Conservation (phyloP, 495 filamentous ascomycete species). For the Sporormia fimetaria region DNA sequence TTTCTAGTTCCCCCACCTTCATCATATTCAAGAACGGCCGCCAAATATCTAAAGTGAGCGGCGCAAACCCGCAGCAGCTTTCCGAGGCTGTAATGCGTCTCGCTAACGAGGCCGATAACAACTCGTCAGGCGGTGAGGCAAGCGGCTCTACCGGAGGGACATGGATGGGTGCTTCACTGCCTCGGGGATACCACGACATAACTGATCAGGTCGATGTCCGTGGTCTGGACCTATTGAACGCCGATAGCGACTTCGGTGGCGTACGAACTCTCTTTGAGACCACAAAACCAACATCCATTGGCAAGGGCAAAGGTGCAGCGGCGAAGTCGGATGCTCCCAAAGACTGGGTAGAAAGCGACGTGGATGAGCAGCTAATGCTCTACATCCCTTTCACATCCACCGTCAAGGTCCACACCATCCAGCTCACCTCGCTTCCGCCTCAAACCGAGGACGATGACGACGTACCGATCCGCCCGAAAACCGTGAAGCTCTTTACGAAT, state of each 20-base stretch:
- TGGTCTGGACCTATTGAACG: slow-evolving; percentile 78
- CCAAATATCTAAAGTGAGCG: slow-evolving; percentile 55
- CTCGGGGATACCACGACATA: slow-evolving; percentile 73
- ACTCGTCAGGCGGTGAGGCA: slow-evolving; percentile 32
- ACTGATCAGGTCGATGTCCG: slow-evolving; percentile 67
- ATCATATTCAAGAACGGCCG: slow-evolving; percentile 73
- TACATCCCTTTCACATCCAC: slow-evolving; percentile 83
- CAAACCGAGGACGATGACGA: slow-evolving; percentile 48
- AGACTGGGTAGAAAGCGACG: slow-evolving; percentile 98
- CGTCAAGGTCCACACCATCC: slow-evolving; percentile 79
- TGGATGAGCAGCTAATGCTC: slow-evolving; percentile 95
- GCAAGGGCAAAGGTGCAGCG: slow-evolving; percentile 41
- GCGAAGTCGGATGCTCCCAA: slow-evolving; percentile 34
- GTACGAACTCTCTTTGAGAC: slow-evolving; percentile 62
- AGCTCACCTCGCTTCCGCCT: slow-evolving; percentile 74
- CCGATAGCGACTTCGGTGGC: slow-evolving; percentile 55
- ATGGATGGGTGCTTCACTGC: slow-evolving; percentile 66
- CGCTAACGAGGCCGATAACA: slow-evolving; percentile 50
- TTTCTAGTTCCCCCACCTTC: slow-evolving; percentile 63
- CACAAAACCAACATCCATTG: slow-evolving; percentile 47
- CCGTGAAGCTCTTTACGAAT: slow-evolving; percentile 74
- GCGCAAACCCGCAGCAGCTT: slow-evolving; percentile 60
- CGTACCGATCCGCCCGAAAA: slow-evolving; percentile 72
- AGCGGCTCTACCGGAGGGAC: slow-evolving; percentile 23
- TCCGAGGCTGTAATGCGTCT: slow-evolving; percentile 61